Evolutionary conservation across 208 protist species (phyloP).

Genomic region (Vickermania spadyakhi): DNA sequence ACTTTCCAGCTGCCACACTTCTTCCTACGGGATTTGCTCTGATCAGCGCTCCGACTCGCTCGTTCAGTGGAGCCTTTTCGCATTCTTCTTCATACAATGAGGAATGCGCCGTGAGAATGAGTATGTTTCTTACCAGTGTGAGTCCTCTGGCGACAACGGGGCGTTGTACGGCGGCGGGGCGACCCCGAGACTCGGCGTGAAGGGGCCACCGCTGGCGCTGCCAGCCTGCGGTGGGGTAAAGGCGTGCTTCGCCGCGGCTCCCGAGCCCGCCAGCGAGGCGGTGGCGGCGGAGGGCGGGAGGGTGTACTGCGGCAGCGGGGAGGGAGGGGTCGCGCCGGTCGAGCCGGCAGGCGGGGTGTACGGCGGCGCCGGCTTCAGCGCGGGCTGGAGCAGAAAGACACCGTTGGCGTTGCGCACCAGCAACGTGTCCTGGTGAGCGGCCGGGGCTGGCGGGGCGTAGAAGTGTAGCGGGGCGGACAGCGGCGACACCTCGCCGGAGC

Average conservation of each 20-base stretch:
- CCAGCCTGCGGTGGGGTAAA: too few species aligned
- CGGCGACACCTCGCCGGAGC: neutral
- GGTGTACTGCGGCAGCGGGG: neutral
- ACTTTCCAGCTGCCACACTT: too few species aligned
- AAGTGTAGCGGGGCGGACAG: neutral
- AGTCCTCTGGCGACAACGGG: too few species aligned
- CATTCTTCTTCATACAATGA: too few species aligned
- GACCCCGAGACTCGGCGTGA: too few species aligned
- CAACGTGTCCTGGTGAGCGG: neutral
- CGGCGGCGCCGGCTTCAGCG: neutral
- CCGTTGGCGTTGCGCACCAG: slow-evolving; percentile 1
- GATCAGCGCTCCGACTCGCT: too few species aligned
- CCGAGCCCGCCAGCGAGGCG: neutral
- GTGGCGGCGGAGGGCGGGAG: neutral
- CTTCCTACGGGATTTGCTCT: too few species aligned
- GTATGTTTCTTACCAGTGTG: too few species aligned
- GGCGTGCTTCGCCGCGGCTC: neutral
- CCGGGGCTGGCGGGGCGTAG: neutral
- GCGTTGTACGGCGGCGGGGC: too few species aligned
- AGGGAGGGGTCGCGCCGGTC: neutral
- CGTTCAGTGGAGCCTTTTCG: too few species aligned
- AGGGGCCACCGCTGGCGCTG: too few species aligned
- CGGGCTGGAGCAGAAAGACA: neutral
- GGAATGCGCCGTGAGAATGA: too few species aligned
- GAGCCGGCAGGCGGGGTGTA: neutral